Evolutionary conservation across 78 protist species (phyloP), one percentile per base, ranked within the genome.

Genomic region (Pigoraptor vietnamica): DNA sequence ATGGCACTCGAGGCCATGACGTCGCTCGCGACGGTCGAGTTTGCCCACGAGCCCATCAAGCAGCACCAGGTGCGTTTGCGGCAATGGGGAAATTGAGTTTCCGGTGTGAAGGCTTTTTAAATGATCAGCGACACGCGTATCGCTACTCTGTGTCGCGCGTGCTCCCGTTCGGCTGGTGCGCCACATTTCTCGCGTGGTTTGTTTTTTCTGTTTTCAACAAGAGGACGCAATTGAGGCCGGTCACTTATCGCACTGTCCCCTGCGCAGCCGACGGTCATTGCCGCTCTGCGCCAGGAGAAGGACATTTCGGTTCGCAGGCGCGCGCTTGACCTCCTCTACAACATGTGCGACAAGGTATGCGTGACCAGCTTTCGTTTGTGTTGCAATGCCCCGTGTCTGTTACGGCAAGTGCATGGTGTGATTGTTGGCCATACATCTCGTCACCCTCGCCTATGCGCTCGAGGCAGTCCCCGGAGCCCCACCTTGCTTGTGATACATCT

Each of bases 261-360:
- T 1, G 93, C 82, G 0, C 91, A 92, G 23, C 0, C 0, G 21
- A 37, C 86, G 2, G 36, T 94, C 40, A 21, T 93, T 2, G 0
- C 89, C 67, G 86, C 98, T 55, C 92, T 97, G 40, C 84, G 81
- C 23, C 98, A 96, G 79, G 90, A 83, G 23, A n/a, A 95, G 36
- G 99, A 98, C 90, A 94, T 96, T 40, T 89, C 96, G 33, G 96
- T 98, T 40, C 94, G 98, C 33, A 92, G 97, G 21, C 93, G 97
- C 36, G 98, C 99, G 40, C 95, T 98, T 55, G 99, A 98, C 90
- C 96, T 98, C 35, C 92, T 98, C 38, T 98, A 97, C 96, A 90
- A 91, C 48, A 96, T 98, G 95, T 97, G 99, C 94, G 98, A 97
- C 95, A 24, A 88, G 37, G 25, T n/a, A 37, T 93, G 93, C 39